These are phyloP conservation scores for Otatea glauca DNA, from an alignment of 176 grass and related monocot genomes.

Conservation along the genomic window DNA sequence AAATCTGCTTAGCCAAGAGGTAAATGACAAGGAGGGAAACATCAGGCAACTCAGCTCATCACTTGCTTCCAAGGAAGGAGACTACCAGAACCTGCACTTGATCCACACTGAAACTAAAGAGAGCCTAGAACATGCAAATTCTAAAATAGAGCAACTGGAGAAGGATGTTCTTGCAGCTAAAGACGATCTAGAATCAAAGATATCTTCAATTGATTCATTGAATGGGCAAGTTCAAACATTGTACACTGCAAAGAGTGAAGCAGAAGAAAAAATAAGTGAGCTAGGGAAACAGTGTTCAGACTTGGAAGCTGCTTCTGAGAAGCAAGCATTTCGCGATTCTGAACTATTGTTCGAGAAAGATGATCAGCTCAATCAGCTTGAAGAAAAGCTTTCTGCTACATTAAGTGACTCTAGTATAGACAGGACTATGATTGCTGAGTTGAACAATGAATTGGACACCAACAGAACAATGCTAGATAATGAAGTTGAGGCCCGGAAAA, in stretches of 20 bases:
- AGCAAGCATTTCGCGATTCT: constrained; percentile 59
- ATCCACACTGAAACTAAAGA: constrained; percentile 62
- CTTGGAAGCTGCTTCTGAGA: constrained; percentile 66
- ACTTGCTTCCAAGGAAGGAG: constrained; percentile 69
- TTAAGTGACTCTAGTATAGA: constrained; percentile 57
- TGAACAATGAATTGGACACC: constrained; percentile 64
- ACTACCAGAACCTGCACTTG: constrained; percentile 57
- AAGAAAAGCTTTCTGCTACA: constrained; percentile 74
- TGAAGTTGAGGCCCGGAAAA: constrained; percentile 58
- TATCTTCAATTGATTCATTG: constrained; percentile 66
- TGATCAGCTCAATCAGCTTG: constrained; percentile 58
- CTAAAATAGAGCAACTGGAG: constrained; percentile 71
- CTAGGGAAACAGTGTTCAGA: constrained; percentile 58
- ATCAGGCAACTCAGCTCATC: constrained; percentile 61
- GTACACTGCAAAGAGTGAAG: constrained; percentile 54
- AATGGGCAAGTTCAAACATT: constrained; percentile 62
- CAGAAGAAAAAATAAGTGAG: constrained; percentile 61
- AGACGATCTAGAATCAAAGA: constrained; percentile 70
- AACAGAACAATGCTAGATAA: constrained; percentile 65
- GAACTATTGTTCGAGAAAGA: constrained; percentile 76
- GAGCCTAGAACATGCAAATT: constrained; percentile 63
- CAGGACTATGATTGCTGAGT: constrained; percentile 54
- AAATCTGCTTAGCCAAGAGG: constrained; percentile 66
- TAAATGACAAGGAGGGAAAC: constrained; percentile 71
- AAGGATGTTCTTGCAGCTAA: constrained; percentile 60